A percentile compares a stretch with the other conserved stretches of the same genome.
Evolutionary conservation across 1,284 basidiomycete genomes (phyloP).

Genomic region (Somion occarium): DNA sequence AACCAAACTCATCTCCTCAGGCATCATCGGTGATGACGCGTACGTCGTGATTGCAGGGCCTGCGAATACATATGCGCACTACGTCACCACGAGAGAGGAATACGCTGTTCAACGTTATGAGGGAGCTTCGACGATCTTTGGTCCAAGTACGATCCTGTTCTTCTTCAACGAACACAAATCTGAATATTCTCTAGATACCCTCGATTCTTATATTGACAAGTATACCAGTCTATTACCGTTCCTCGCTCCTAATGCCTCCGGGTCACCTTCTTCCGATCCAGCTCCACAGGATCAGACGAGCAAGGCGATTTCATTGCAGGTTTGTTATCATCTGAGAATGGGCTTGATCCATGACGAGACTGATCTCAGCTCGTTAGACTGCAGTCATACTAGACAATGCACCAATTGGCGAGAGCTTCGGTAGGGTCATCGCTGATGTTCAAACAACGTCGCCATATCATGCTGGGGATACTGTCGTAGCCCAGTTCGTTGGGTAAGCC

Average conservation of each 20-base stretch:
- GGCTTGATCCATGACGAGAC: not conserved
- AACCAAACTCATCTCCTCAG: conserved; percentile 55
- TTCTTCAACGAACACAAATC: conserved; percentile 2
- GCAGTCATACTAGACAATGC: conserved; percentile 58
- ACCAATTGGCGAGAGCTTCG: conserved; percentile 57
- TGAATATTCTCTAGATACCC: conserved; percentile 43
- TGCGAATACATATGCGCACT: conserved; percentile 78
- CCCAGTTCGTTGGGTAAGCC: conserved; percentile 56
- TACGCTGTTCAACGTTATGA: conserved; percentile 78
- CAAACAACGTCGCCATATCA: conserved; percentile 42
- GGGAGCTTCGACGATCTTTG: conserved; percentile 78
- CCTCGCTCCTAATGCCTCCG: conserved; percentile 47
- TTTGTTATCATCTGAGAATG: conserved; percentile 21
- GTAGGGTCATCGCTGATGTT: conserved; percentile 63
- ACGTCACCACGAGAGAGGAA: conserved; percentile 72
- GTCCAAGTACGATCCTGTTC: conserved; percentile 32
- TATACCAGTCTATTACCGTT: conserved; percentile 63
- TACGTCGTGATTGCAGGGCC: conserved; percentile 78
- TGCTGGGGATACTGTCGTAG: conserved; percentile 54
- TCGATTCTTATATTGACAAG: conserved; percentile 78
- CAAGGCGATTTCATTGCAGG: conserved; percentile 66
- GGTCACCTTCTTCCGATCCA: conserved; percentile 52
- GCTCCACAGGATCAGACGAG: conserved; percentile 64
- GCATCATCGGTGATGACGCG: conserved; percentile 58
- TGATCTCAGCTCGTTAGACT: conserved; percentile 33